A percentile compares a stretch with the other conserved stretches of the same genome.
These are phyloP conservation scores for Penicillium sclerotigenum DNA, from an alignment of 2,329 filamentous ascomycete genomes.

Conservation along the genomic window DNA sequence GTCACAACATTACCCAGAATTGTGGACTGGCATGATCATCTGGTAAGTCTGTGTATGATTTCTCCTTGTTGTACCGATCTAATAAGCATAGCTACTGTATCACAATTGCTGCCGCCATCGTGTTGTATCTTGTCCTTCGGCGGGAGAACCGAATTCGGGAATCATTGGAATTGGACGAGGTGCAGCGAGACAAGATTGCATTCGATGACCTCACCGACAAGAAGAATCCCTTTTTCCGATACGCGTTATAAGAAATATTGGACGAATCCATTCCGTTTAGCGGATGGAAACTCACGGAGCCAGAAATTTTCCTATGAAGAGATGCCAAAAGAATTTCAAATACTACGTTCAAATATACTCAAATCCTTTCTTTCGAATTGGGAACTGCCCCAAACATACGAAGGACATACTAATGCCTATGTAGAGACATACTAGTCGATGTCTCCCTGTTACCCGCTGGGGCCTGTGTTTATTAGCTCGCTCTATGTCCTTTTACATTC, in stretches of 20 bases:
- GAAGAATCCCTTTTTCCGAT: constrained; percentile 65
- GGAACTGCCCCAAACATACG: background rate
- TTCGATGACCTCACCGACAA: constrained; percentile 68
- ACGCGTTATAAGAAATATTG: constrained; percentile 45
- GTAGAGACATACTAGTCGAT: background rate
- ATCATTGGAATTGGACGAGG: constrained; percentile 52
- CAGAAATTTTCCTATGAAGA: background rate
- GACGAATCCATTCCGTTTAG: background rate
- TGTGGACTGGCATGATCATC: constrained; percentile 68
- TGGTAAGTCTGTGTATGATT: constrained; percentile 40
- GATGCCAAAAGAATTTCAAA: background rate
- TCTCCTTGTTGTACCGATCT: background rate
- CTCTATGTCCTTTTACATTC: background rate
- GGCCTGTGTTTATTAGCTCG: background rate
- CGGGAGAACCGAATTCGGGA: constrained; percentile 57
- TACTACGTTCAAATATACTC: background rate
- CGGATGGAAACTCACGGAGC: background rate
- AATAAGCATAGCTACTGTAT: constrained; percentile 58
- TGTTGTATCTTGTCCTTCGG: constrained; percentile 58
- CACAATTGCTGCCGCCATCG: constrained; percentile 56
- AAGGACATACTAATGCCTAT: background rate
- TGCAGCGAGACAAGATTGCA: constrained; percentile 61
- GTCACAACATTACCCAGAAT: constrained; percentile 63
- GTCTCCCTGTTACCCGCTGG: background rate
- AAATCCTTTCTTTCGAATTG: background rate